Percentiles rank a stretch among this genome's conserved stretches.
Evolutionary conservation across 163 green algal species (phyloP).

Genomic region (Coccomyxa subellipsoidea): DNA sequence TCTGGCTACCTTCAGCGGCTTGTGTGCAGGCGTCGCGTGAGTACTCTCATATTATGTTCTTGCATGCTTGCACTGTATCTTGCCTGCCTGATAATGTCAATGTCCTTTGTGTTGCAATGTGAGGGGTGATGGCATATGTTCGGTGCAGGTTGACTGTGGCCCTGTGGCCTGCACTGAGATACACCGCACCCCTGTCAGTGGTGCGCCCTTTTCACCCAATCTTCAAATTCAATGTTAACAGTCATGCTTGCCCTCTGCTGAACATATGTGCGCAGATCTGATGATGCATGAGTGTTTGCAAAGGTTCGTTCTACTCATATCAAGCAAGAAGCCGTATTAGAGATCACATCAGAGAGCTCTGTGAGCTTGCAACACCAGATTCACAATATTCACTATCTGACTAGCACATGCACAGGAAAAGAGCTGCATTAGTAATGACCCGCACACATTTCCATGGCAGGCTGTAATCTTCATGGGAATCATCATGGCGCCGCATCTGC

Average conservation of each 20-base stretch:
- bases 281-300: too few species aligned
- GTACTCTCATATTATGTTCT: background rate
- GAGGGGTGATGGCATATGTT: background rate
- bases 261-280: background rate
- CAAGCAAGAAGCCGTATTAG: too few species aligned
- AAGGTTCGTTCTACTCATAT: too few species aligned
- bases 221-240: background rate
- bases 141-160: background rate
- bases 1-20: background rate
- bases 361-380: background rate
- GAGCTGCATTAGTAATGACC: too few species aligned
- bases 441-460: too few species aligned
- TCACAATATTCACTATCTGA: too few species aligned
- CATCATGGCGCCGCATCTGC: background rate
- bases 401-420: too few species aligned
- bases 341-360: background rate
- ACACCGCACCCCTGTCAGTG: background rate
- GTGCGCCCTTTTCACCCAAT: background rate
- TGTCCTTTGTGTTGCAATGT: background rate
- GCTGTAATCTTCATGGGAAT: background rate
- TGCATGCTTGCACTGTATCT: background rate
- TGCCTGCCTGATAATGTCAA: background rate
- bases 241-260: background rate
- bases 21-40: background rate
- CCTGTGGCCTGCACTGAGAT: background rate